Conservation (phyloP, 2,329 filamentous ascomycete genomes). For the Colletotrichum euphorbiae region DNA sequence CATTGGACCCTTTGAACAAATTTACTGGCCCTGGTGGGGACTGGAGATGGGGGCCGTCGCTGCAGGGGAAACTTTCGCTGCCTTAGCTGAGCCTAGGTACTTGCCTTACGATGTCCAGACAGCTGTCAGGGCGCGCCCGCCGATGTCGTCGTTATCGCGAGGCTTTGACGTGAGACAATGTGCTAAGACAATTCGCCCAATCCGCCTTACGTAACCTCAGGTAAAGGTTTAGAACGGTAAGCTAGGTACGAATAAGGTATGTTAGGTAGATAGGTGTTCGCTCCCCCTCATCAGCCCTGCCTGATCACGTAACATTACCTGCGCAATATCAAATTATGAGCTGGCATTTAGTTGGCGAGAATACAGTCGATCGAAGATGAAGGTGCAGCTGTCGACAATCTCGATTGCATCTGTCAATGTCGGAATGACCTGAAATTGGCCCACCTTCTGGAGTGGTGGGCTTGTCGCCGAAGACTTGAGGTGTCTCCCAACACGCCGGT, state of each 20-base stretch:
- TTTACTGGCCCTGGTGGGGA: constrained; percentile 23
- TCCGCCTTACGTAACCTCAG: constrained; percentile 1
- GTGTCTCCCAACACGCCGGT: constrained; percentile 15
- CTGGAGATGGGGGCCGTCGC: constrained; percentile 7
- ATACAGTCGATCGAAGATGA: neutral
- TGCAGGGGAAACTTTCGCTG: constrained; percentile 30
- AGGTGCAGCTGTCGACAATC: neutral
- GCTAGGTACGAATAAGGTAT: constrained; percentile 5
- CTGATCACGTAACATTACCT: constrained; percentile 34
- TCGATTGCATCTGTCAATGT: neutral
- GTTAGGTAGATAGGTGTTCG: neutral
- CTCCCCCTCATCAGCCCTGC: constrained; percentile 36
- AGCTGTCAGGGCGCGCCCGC: constrained; percentile 19
- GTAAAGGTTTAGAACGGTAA: neutral
- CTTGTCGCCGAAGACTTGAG: neutral
- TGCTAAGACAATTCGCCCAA: constrained; percentile 26
- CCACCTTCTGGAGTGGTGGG: constrained; percentile 20
- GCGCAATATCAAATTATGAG: constrained; percentile 22
- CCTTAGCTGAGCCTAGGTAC: too few species aligned
- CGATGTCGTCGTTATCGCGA: constrained; percentile 38
- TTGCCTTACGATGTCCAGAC: too few species aligned
- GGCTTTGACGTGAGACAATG: constrained; percentile 27
- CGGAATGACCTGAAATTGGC: constrained; percentile 27
- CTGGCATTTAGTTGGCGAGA: constrained; percentile 10
- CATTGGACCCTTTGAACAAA: constrained; percentile 38